Conservation (phyloP, 768 basidiomycete species). For the Rossbeevera mucosa region DNA sequence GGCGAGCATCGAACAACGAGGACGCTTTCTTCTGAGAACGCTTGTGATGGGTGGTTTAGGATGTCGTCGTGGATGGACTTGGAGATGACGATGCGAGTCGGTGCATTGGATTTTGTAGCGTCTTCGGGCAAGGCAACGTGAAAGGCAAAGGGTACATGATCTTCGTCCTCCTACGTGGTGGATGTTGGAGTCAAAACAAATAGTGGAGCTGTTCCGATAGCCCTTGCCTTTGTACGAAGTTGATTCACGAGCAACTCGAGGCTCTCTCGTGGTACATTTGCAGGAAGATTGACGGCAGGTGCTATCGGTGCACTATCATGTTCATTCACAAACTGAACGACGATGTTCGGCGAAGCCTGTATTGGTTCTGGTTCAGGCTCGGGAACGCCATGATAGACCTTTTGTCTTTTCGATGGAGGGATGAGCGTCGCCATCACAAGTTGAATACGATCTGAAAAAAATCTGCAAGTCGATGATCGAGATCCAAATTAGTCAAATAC, state of each 20-base stretch:
- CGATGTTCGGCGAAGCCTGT: conserved; percentile 57
- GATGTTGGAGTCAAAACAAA: background rate
- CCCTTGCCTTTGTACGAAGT: conserved; percentile 66
- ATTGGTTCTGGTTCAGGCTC: conserved; percentile 53
- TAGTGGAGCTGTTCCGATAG: background rate
- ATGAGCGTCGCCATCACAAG: conserved; percentile 72
- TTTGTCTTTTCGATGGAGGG: conserved; percentile 86
- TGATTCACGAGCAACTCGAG: conserved; percentile 90
- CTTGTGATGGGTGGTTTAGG: conserved; percentile 62
- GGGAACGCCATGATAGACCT: conserved; percentile 72
- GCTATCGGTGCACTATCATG: conserved; percentile 80
- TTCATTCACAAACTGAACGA: conserved; percentile 91
- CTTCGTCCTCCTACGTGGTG: conserved; percentile 49
- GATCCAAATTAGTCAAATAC: background rate
- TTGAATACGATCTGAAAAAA: background rate
- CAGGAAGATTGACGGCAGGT: conserved; percentile 85
- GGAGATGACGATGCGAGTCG: conserved; percentile 78
- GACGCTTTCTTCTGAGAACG: conserved; percentile 81
- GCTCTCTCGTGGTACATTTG: conserved; percentile 78
- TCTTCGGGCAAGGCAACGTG: conserved; percentile 71
- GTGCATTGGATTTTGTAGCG: conserved; percentile 43
- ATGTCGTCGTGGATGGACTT: conserved; percentile 83
- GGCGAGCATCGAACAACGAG: conserved; percentile 89
- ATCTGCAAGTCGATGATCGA: background rate
- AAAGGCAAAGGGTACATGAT: conserved; percentile 90